Evolutionary conservation across 208 protist genomes (phyloP), one percentile per base, ranked within the genome.

Genomic region (Leishmania mexicana): DNA sequence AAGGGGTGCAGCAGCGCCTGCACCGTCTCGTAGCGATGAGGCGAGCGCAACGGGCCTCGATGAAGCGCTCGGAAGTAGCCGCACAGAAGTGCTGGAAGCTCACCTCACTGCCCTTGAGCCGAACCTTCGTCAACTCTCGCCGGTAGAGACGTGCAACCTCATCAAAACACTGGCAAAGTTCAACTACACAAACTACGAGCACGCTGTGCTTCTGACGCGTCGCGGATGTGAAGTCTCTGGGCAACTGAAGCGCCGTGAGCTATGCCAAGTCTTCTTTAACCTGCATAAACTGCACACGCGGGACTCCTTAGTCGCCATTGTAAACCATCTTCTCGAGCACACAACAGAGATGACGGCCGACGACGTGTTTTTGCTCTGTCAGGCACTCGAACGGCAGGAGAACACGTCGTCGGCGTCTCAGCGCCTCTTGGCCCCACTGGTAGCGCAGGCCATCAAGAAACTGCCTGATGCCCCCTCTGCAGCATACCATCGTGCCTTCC

Each of bases 241-340:
- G 7, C 84, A 90, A 51, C 71, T 96, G 17, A 82, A 84, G 7
- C 57, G 47, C 2, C 78, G 64, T 1, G 92, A 96, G 45, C 73
- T 92, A 21, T 95, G 93, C 79, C 76, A 83, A 35, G 87, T 96
- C 8, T 96, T 92, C 76, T 93, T 89, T 78, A 96, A 96, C 78
- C 85, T 98, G 24, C 87, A 89, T 67, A 94, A 88, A 68, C 83
- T 98, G 49, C 77, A 92, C 75, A 94, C 85, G 17, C 87, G 92
- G 40, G 95, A 98, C 81, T 98, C 95, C 1, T 85, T 95, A 42
- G 83, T 89, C 54, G 81, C 95, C 11, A 86, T 98, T 78, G 90
- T 94, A 5, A 94, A 95, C 64, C 89, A 81, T 64, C 86, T 98
- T 71, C 73, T 90, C 7, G 51, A 67, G 15, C 81, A 88, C 40